Evolutionary conservation across 441 rosid genomes (phyloP).

Genomic region (Kokia cookei): DNA sequence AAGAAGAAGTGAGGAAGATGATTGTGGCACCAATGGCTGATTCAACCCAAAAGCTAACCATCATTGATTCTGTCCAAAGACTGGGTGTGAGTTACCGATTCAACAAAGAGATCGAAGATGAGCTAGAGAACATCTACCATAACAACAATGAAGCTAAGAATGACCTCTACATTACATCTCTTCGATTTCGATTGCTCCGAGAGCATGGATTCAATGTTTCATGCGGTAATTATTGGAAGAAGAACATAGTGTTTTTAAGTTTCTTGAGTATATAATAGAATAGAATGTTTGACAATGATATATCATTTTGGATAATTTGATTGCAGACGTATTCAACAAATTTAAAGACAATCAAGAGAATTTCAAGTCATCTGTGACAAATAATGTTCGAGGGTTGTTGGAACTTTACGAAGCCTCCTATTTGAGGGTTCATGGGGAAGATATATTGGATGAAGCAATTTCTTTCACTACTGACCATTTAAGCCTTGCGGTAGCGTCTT

Average conservation of each 20-base stretch:
- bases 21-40: neutral
- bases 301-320: neutral
- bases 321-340: conserved; percentile 1
- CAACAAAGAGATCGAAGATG: neutral
- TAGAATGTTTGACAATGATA: neutral
- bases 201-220: no score
- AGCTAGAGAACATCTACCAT: no score
- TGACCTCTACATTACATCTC: no score
- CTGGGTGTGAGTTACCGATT: conserved; percentile 9
- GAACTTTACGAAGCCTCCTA: conserved; percentile 8
- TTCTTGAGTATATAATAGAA: neutral
- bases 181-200: no score
- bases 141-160: no score
- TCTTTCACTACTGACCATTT: neutral
- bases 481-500: neutral
- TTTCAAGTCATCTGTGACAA: neutral
- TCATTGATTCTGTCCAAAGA: conserved; percentile 5
- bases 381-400: neutral
- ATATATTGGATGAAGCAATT: conserved; percentile 14
- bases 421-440: neutral
- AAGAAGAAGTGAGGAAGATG: neutral
- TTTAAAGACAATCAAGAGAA: conserved; percentile 1
- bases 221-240: neutral
- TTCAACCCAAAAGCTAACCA: neutral
- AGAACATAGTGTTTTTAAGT: neutral